phyloP scores from a whole-genome alignment of 192 early-diverging fungal genomes.

The Coemansia aciculifera region DNA sequence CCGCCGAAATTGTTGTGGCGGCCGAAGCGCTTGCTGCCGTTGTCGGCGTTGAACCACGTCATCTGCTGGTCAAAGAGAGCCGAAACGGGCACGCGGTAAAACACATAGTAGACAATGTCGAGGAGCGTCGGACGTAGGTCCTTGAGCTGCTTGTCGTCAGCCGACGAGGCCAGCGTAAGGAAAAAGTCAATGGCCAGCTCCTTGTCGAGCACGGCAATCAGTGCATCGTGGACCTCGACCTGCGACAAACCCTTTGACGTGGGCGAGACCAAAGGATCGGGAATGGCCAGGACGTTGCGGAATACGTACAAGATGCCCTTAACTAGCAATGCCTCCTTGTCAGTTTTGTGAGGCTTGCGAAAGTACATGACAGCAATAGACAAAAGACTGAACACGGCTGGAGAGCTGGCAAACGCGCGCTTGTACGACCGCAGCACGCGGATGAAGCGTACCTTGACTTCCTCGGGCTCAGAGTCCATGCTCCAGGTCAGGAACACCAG shows the following conservation, averaged over 20 bases:
- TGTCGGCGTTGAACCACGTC: constrained; percentile 25
- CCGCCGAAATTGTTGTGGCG: constrained; percentile 72
- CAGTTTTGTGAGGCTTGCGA: constrained; percentile 19
- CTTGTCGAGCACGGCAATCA: constrained; percentile 60
- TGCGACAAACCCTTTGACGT: constrained; percentile 59
- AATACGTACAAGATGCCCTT: constrained; percentile 69
- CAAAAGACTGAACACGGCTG: constrained; percentile 30
- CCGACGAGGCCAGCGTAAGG: constrained; percentile 68
- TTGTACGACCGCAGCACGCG: constrained; percentile 72
- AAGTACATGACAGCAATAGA: constrained; percentile 35
- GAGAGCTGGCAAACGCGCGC: constrained; percentile 57
- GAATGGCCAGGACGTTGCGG: constrained; percentile 80
- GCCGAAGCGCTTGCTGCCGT: constrained; percentile 22
- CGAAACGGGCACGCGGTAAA: constrained; percentile 45
- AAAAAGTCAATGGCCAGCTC: constrained; percentile 68
- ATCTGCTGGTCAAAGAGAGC: constrained; percentile 33
- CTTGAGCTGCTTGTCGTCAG: constrained; percentile 58
- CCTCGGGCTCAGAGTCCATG: constrained; percentile 57
- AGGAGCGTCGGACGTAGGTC: constrained; percentile 39
- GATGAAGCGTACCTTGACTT: constrained; percentile 48
- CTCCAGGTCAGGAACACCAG: constrained; percentile 91
- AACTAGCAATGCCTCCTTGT: constrained; percentile 42
- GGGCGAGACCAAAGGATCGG: constrained; percentile 64
- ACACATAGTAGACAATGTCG: constrained; percentile 52
- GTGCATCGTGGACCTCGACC: constrained; percentile 66